Percentiles rank a stretch among this genome's conserved stretches.
These are phyloP conservation scores for Malassezia caprae DNA, from an alignment of 1,284 basidiomycete species.

Conservation along the genomic window DNA sequence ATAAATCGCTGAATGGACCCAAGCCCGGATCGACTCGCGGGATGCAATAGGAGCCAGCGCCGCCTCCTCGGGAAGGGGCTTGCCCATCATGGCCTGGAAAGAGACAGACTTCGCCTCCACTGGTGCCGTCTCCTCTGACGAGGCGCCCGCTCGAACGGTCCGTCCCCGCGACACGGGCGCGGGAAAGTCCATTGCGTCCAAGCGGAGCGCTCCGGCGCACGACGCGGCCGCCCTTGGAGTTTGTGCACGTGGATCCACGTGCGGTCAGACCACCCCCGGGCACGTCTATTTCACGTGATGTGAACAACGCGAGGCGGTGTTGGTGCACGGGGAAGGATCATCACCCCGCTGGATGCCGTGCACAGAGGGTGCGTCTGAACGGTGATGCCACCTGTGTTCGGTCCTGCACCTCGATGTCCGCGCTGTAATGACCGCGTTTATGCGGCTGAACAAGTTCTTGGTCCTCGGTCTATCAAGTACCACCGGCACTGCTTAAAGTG, in stretches of 20 bases:
- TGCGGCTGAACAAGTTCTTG: constrained; percentile 45
- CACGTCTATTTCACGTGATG: neutral
- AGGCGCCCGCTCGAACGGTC: neutral
- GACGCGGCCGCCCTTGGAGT: neutral
- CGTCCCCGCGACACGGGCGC: constrained; percentile 2
- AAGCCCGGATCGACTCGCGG: constrained; percentile 30
- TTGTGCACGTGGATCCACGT: constrained; percentile 5
- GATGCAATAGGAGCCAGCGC: constrained; percentile 20
- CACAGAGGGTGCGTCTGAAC: neutral
- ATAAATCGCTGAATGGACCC: constrained; percentile 34
- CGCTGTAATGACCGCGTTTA: constrained; percentile 42
- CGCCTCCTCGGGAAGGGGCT: neutral
- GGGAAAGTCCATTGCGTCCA: neutral
- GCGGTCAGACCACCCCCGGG: neutral
- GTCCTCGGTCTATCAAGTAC: constrained; percentile 39
- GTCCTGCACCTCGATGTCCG: constrained; percentile 42
- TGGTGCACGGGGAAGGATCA: neutral
- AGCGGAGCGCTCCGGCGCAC: neutral
- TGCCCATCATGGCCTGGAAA: constrained; percentile 3
- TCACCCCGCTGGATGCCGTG: neutral
- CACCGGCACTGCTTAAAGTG: constrained; percentile 46
- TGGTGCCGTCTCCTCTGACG: neutral
- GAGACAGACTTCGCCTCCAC: constrained; percentile 4
- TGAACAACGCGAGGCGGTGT: neutral
- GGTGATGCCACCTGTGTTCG: constrained; percentile 27